phyloP scores from a whole-genome alignment of 768 basidiomycete species.

The Boletus subcaerulescens region DNA sequence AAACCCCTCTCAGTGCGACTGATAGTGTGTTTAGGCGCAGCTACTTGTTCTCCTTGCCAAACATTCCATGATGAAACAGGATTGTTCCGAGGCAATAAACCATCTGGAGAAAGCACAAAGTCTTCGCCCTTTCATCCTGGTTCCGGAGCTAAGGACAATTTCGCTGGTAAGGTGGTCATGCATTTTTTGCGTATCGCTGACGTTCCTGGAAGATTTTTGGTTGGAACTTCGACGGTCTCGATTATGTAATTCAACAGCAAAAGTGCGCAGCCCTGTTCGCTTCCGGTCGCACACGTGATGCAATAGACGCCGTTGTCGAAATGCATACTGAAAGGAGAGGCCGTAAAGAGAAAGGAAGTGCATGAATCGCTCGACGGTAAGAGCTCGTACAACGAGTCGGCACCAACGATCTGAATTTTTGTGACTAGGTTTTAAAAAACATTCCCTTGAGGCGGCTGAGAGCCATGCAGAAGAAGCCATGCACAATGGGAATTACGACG shows the following conservation, averaged over 20 bases:
- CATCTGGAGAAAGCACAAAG: slow-evolving; percentile 1
- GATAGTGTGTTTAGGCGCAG: not conserved
- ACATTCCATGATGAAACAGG: not conserved
- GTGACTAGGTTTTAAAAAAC: not conserved
- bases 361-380: slow-evolving; percentile 3
- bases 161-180: not conserved
- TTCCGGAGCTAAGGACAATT: slow-evolving; percentile 2
- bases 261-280: not conserved
- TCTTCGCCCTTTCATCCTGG: not conserved
- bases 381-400: not conserved
- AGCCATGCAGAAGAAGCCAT: slow-evolving; percentile 2
- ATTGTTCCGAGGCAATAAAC: not conserved
- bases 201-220: slow-evolving; percentile 9
- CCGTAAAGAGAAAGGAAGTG: not conserved
- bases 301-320: not conserved
- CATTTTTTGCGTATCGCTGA: not conserved
- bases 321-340: not conserved
- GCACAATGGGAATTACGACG: not conserved
- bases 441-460: not conserved
- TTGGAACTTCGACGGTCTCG: slow-evolving; percentile 6
- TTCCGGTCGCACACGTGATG: not conserved
- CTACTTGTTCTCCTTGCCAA: slow-evolving; percentile 3
- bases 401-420: not conserved
- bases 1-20: not conserved
- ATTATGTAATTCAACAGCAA: not conserved